Evolutionary conservation across 352 stramenopile genomes (phyloP), one percentile per base, ranked within the genome.

Genomic region (Phytophthora constricta): DNA sequence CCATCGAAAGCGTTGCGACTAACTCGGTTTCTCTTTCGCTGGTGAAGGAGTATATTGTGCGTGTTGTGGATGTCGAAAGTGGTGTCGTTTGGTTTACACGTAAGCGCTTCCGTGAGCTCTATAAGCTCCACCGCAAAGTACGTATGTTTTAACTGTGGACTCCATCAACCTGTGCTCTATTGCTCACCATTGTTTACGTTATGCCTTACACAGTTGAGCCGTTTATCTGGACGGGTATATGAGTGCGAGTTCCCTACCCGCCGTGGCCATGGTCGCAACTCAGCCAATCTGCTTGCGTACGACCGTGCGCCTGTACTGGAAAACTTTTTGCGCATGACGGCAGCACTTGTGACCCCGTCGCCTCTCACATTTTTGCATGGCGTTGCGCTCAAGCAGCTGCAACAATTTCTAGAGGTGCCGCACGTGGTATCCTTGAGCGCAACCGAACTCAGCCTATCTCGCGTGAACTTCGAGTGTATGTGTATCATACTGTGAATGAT

Each of bases 51-150:
- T 96, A 96, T 66, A 81, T 92, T 64, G 87, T 96, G 48, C 86
- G 87, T 57, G 86, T 93, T 10, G 86, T 93, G 27, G 87, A 96
- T 68, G 67, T 96, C 17, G 87, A 96, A 67, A 94, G 78, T 76
- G 87, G 87, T 9, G 85, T 96, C 17, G 83, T 96, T 5, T 93
- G 87, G 82, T 92, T 94, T 61, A 93, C 84, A 1, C 78, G 80
- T 31, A 93, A 93, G 63, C 76, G 87, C 23, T 94, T 93, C 50
- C 87, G 87, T 42, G 87, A 96, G 33, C 68, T 96, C 1, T 79
- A 93, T 62, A 96, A 96, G 56, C 69, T 96, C 3, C 76, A 93
- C 59, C 86, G 87, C 51, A 94, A 93, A 73, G 86, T 93, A 62
- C 16, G 68, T 68, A 8, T 42, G 62, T 22, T n/a, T 34, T 3